These are phyloP conservation scores for Blepharisma stoltei DNA, from an alignment of 73 alveolate species.

Conservation along the genomic window DNA sequence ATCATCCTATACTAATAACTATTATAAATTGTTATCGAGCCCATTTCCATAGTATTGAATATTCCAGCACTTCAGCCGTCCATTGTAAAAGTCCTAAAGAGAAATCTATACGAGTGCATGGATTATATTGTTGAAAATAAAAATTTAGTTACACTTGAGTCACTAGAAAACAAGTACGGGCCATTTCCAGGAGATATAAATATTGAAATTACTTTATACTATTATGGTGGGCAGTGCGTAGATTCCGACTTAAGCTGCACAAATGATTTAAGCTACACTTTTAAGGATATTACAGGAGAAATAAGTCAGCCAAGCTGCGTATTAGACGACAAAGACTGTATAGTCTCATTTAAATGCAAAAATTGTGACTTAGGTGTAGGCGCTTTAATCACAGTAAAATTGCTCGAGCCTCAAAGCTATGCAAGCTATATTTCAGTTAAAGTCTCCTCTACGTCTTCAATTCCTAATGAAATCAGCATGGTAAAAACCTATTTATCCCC, in stretches of 20 bases:
- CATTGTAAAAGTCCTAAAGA: too few relatives aligned
- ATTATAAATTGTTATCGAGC: too few relatives aligned
- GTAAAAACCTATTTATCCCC: not conserved
- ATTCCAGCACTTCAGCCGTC: too few relatives aligned
- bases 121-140: conserved; percentile 8
- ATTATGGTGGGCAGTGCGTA: conserved; percentile 12
- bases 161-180: not conserved
- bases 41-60: too few relatives aligned
- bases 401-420: not conserved
- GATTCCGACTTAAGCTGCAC: not conserved
- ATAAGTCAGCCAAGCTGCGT: not conserved
- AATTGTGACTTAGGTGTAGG: not conserved
- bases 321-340: not conserved
- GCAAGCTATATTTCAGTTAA: not conserved
- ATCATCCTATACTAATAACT: too few relatives aligned
- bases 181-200: not conserved
- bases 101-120: too few relatives aligned
- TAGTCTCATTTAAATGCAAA: not conserved
- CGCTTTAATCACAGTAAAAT: not conserved
- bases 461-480: conserved; percentile 10
- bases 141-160: not conserved
- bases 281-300: too few relatives aligned
- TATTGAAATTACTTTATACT: not conserved
- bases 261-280: not conserved
- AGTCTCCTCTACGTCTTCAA: conserved; percentile 3